Percentiles rank a stretch among this genome's conserved stretches.
Conservation (phyloP, 75 land plant genomes). For the Ceratopteris richardii region DNA sequence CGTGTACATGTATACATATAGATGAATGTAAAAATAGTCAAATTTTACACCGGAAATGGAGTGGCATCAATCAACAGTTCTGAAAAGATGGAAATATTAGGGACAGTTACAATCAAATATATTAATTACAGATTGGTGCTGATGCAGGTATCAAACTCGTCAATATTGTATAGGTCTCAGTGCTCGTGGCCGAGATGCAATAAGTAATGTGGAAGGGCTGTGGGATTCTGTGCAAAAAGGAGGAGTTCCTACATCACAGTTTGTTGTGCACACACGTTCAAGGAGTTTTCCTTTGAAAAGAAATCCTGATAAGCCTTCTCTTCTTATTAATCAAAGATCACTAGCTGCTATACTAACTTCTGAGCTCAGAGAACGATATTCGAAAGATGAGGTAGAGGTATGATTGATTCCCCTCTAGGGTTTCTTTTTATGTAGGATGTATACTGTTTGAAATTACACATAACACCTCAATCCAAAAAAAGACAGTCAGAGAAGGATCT, state of each 20-base stretch:
- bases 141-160: slow-evolving; percentile 23
- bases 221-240: slow-evolving; percentile 26
- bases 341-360: slow-evolving; percentile 21
- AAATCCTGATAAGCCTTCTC: slow-evolving; percentile 31
- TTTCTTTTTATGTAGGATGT: background rate
- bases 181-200: slow-evolving; percentile 34
- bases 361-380: slow-evolving; percentile 19
- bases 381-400: slow-evolving; percentile 26
- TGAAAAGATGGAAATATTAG: no score
- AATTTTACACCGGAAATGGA: no score
- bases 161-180: slow-evolving; percentile 36
- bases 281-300: slow-evolving; percentile 24
- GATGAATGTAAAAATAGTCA: no score
- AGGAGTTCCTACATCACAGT: slow-evolving; percentile 33
- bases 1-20: no score
- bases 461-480: no score
- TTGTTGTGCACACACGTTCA: slow-evolving; percentile 24
- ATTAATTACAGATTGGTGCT: no score
- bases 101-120: no score
- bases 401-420: background rate
- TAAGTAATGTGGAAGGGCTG: slow-evolving; percentile 27
- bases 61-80: no score
- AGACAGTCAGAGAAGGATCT: no score
- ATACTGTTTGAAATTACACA: background rate
- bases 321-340: slow-evolving; percentile 26